Evolutionary conservation across 2,329 filamentous ascomycete genomes (phyloP), one percentile per base, ranked within the genome.

Genomic region (Hypoxylon sp.): DNA sequence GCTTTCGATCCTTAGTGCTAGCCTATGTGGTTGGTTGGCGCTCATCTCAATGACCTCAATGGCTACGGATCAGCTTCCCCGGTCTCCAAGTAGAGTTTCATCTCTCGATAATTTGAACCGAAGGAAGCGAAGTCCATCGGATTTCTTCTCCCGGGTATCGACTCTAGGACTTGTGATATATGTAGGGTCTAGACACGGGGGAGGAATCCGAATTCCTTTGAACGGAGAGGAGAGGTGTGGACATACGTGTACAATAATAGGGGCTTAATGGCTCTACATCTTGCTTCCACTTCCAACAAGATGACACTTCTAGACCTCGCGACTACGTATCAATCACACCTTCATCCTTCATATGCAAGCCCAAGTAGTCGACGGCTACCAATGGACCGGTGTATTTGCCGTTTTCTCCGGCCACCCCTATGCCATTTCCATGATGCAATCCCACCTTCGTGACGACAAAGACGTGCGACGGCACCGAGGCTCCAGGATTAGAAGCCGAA

Each of bases 311-410:
- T 54, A 57, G 46, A 23, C 54, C 43, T 60, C 47, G 23, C 19
- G 11, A 53, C 43, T 50, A 19, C 32, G 50, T 37, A 51, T 58
- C 43, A 48, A 51, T 55, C 61, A 67, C 54, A 56, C 61, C 45
- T 61, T 37, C 25, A 34, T 56, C 45, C 51, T 60, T 58, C 54
- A 57, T 51, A 41, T 67, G 61, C 61, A 51, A 59, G 43, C 8
- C 29, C 12, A 25, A 39, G 54, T 41, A 60, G 43, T 51, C 14
- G 23, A 46, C 9, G 19, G 45, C 30, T 21, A 27, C 63, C 50
- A 60, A 52, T 60, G 27, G 50, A 21, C 61, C 23, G 50, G 25
- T 39, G 30, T 34, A 9, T 21, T 34, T 30, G 5, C 30, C 23
- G 16, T 56, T 34, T 48, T 41, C 45, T 60, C 37, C 19, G n/a